Evolutionary conservation across 169 alveolate genomes (phyloP), one percentile per base, ranked within the genome.

Genomic region (Plasmodium inui): DNA sequence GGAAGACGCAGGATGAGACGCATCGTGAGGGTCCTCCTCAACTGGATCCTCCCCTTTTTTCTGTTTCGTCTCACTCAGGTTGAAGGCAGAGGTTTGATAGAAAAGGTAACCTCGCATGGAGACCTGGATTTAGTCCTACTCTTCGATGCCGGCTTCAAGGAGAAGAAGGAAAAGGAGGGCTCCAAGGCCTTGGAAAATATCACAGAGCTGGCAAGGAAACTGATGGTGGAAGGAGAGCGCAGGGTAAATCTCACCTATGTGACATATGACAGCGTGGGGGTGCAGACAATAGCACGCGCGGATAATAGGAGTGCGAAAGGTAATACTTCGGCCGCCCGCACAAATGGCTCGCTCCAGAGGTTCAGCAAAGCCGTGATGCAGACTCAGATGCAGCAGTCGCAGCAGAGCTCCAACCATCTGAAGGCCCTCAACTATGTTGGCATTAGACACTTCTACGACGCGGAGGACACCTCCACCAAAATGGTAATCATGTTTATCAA

Each of bases 351-450:
- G 8, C 22, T 76, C 7, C 70, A 80, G 5, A 6, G 79, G 10
- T 82, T 91, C 37, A 3, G 10, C 53, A 19, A 61, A 14, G 53
- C 1, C 0, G 90, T 88, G 2, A 10, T 79, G 50, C 50, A 30
- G 7, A 91, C 95, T 0, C n/a, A 72, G 1, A 14, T 70, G 17
- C 26, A 22, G n/a, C 12, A 78, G 5, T 17, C 81, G 9, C 30
- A 46, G 3, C 80, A n/a, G 3, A 61, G 34, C 1, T 91, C 95
- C 10, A 10, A 70, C 1, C 95, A 91, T 82, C 50, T 91, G 34
- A 91, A 82, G 53, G 95, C 86, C 6, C 17, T 91, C 19, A 81
- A 81, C 57, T 91, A 91, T 37, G 85, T 82, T 32, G 95, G 92
- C 0, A 28, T 91, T 28, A 91, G 71, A 81, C 92, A 81, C 57